phyloP scores from a whole-genome alignment of 179 eudicot genomes.

The Nepenthes alata region DNA sequence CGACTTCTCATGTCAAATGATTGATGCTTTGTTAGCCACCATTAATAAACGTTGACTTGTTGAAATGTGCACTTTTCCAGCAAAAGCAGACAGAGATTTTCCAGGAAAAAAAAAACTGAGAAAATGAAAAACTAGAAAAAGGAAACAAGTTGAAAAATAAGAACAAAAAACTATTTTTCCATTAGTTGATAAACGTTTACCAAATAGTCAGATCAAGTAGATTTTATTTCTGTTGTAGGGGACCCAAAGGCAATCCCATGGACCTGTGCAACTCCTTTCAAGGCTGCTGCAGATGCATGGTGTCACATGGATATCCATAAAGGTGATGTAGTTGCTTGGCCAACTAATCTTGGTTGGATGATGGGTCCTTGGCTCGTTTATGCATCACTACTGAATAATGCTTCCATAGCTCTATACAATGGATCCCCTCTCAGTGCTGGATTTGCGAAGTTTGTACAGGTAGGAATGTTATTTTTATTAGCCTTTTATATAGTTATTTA shows the following conservation, averaged over 20 bases:
- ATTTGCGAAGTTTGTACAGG: slow-evolving; percentile 92
- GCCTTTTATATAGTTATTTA: neutral
- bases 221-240: slow-evolving; percentile 32
- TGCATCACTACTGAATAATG: slow-evolving; percentile 74
- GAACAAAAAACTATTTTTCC: too few relatives aligned
- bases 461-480: slow-evolving; percentile 5
- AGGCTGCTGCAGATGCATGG: slow-evolving; percentile 98
- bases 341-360: slow-evolving; percentile 99
- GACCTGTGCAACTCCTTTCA: slow-evolving; percentile 72
- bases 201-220: neutral
- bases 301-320: slow-evolving; percentile 74
- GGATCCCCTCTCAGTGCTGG: slow-evolving; percentile 89
- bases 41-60: too few relatives aligned
- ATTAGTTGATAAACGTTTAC: too few relatives aligned
- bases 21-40: too few relatives aligned
- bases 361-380: slow-evolving; percentile 99
- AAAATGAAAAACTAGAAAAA: too few relatives aligned
- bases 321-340: slow-evolving; percentile 89
- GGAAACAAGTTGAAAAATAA: too few relatives aligned
- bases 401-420: slow-evolving; percentile 76
- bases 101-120: too few relatives aligned
- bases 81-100: too few relatives aligned
- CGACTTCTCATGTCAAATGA: too few relatives aligned
- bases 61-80: too few relatives aligned
- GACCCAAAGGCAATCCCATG: slow-evolving; percentile 98